Evolutionary conservation across 1,284 basidiomycete species (phyloP), one percentile per base, ranked within the genome.

Genomic region (Apiotrichum akiyoshidainum): DNA sequence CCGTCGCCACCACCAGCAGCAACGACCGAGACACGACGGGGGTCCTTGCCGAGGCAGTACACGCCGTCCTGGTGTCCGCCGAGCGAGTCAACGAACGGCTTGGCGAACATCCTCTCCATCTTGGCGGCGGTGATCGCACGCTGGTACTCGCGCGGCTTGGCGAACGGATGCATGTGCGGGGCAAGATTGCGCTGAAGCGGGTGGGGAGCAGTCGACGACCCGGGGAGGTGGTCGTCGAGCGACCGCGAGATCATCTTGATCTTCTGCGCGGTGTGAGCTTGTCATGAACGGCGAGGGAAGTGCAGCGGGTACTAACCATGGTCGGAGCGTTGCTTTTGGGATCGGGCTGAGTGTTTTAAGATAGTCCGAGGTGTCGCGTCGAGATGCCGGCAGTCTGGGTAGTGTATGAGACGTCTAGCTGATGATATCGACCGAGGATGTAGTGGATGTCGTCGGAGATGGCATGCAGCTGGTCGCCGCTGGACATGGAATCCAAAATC

Each of bases 51-150:
- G 60, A 98, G 81, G 22, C 87, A 85, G 78, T 98, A 96, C 16
- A 97, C 87, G n/a, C 94, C 93, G 75, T 99, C 96, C 35, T 90
- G 83, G 78, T 98, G 95, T 0, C 95, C 96, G 60, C 96, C 94
- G 47, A 99, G 76, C 54, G 87, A 84, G 34, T 85, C 91, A 10
- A 99, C 83, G 68, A 99, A 99, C 0, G 96, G 96, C 74, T 96
- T 98, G 31, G 95, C 88, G 74, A 98, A 98, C 80, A 99, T 91
- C 54, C 92, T 82, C 59, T 98, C 94, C 81, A 99, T 88, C 80
- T 99, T 99, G 22, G 89, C 89, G 0, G 95, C 95, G 61, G 93
- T 96, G 50, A 99, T 77, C 2, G 96, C 96, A 59, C 96, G 86
- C 21, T 87, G 93, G 53, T 96, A 92, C 80, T 99, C 95, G 61